Conservation (phyloP, 495 filamentous ascomycete genomes). For the Annulohypoxylon nitens region DNA sequence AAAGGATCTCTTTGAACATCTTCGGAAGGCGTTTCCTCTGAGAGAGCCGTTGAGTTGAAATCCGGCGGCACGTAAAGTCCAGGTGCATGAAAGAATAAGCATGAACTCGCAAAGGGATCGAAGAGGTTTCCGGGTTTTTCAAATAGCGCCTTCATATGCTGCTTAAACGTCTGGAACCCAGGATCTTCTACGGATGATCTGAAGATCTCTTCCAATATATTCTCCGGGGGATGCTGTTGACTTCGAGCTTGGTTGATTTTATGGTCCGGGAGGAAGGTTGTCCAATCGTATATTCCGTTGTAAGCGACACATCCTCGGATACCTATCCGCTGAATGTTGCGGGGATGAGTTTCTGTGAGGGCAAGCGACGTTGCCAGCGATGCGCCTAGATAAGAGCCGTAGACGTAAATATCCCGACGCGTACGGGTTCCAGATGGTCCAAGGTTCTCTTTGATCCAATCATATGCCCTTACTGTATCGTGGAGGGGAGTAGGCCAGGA, state of each 20-base stretch:
- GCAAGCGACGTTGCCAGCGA: conserved; percentile 62
- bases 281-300: conserved; percentile 69
- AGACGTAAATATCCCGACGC: conserved; percentile 60
- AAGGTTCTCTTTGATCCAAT: conserved; percentile 59
- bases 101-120: conserved; percentile 66
- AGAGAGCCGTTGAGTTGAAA: conserved; percentile 49
- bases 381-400: conserved; percentile 65
- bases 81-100: conserved; percentile 66
- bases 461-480: conserved; percentile 61
- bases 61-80: conserved; percentile 54
- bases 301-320: conserved; percentile 61
- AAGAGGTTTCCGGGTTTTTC: conserved; percentile 57
- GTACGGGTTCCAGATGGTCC: conserved; percentile 22
- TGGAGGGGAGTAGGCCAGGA: conserved; percentile 64
- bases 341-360: conserved; percentile 60
- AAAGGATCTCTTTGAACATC: not conserved
- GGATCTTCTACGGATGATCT: conserved; percentile 27
- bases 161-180: conserved; percentile 45
- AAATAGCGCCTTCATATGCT: conserved; percentile 56
- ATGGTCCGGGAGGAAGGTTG: conserved; percentile 62
- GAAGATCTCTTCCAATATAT: conserved; percentile 24
- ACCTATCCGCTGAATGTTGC: conserved; percentile 46
- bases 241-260: conserved; percentile 47
- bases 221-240: conserved; percentile 1
- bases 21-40: not conserved